phyloP scores from a whole-genome alignment of 305 asterid species.

The Fraxinus ornus region DNA sequence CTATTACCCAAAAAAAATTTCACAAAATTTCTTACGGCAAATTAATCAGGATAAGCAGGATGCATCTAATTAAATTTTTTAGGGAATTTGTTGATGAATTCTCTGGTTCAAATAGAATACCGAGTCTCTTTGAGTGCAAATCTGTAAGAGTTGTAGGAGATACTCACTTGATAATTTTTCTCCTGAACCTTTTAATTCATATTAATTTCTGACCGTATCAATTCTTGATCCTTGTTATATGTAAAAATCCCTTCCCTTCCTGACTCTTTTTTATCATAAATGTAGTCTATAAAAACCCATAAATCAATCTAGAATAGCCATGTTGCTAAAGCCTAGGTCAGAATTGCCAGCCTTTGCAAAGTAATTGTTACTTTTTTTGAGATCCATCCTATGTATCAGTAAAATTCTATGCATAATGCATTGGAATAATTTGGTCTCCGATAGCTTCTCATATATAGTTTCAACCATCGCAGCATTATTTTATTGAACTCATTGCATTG shows the following conservation, averaged over 20 bases:
- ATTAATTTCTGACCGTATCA: slow-evolving; percentile 1
- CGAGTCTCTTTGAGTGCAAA: slow-evolving; percentile 1
- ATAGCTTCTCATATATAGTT: slow-evolving; percentile 16
- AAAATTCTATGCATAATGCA: slow-evolving; percentile 12
- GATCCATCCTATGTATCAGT: background rate
- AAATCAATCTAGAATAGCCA: background rate
- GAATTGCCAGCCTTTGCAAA: background rate
- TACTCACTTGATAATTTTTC: background rate
- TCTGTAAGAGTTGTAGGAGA: background rate
- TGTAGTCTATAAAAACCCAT: background rate
- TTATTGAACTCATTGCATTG: slow-evolving; percentile 9
- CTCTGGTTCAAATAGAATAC: background rate
- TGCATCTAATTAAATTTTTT: background rate
- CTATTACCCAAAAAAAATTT: background rate
- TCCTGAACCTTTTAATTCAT: background rate
- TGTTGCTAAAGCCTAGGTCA: background rate
- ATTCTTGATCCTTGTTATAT: slow-evolving; percentile 6
- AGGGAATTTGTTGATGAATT: background rate
- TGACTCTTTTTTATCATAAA: background rate
- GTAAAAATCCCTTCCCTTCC: background rate
- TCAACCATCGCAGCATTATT: background rate
- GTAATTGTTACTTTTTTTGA: background rate
- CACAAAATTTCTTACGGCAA: background rate
- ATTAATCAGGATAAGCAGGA: slow-evolving; percentile 5
- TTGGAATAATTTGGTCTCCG: slow-evolving; percentile 21